Evolutionary conservation across 306 rosid species (phyloP), one percentile per base, ranked within the genome.

Genomic region (Lathyrus tuberosus): DNA sequence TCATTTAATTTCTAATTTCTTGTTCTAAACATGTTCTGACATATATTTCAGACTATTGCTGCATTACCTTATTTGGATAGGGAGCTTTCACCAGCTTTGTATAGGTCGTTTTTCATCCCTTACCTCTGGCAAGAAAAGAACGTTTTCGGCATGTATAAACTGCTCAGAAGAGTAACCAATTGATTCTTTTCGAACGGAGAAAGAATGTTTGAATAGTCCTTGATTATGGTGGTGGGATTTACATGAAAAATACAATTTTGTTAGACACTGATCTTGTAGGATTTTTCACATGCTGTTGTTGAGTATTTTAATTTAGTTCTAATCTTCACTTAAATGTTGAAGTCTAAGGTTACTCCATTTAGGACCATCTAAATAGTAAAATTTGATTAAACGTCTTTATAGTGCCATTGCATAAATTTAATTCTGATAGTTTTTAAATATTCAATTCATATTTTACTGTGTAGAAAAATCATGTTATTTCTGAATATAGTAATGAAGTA

Each of bases 61-160:
- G 97, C 89, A 3, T 71, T 88, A 78, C 99, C 88, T 49, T 95
- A 95, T 78, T 84, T 95, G 69, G 96, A 95, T 78, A 79, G 96
- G 51, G 99, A 89, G 83, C 88, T 95, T 48, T 95, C 99, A 5
- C 99, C 96, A 2, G 80, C 97, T 42, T 65, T 76, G 65, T 82
- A 86, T 79, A 91, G 99, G 63, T 95, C 99, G 11, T 95, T 95
- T 73, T 95, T 91, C 86, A 84, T 95, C 56, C 99, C 97, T 1
- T 72, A 83, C 83, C 85, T 91, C 38, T 95, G 99, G 99, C 88
- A 83, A 84, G 76, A 76, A n/a, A 87, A 79, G 83, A 95, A 95
- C 79, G 86, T 85, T 24, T 95, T 95, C 79, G 99, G 99, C 81
- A 81, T 82, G 91, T 95, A 95, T 82, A 92, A 87, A 82, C 83